Evolutionary conservation across 225 moss, liverwort and hornwort genomes (phyloP).

Genomic region (Marchantia polymorpha): DNA sequence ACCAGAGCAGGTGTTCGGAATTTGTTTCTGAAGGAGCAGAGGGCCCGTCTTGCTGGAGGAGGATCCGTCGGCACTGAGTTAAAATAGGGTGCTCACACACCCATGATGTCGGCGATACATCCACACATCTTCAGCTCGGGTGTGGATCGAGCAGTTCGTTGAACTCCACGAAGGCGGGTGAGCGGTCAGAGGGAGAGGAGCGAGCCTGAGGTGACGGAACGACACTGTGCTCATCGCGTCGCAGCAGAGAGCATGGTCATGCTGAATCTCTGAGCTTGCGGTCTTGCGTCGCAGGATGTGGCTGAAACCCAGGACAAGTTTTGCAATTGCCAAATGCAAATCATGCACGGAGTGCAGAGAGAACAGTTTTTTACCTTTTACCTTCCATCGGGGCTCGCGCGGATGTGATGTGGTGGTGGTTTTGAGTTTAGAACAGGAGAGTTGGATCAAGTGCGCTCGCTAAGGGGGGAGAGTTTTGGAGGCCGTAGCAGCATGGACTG

Average conservation of each 20-base stretch:
- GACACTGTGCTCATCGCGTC: not conserved
- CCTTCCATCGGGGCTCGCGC: not conserved
- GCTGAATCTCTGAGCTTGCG: not conserved
- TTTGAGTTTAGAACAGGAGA: not conserved
- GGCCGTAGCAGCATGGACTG: not conserved
- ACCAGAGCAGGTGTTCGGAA: not conserved
- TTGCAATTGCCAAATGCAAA: not conserved
- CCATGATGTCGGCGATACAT: not conserved
- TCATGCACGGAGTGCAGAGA: not conserved
- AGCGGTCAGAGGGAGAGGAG: no score
- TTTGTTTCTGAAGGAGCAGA: not conserved
- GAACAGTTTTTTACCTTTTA: not conserved
- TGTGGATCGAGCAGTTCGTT: slow-evolving; percentile 17
- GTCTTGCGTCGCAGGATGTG: not conserved
- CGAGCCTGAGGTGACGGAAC: slow-evolving; percentile 35
- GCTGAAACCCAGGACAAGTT: slow-evolving; percentile 1
- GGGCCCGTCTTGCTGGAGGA: not conserved
- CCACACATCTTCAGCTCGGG: slow-evolving; percentile 15
- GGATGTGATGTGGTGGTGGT: not conserved
- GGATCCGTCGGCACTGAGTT: not conserved
- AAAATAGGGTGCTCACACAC: not conserved
- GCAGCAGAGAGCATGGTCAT: not conserved
- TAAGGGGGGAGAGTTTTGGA: not conserved
- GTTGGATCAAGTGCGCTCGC: not conserved
- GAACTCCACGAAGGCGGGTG: not conserved